These are phyloP conservation scores for Fusarium papillatum DNA, from an alignment of 2,329 filamentous ascomycete species.

Conservation along the genomic window DNA sequence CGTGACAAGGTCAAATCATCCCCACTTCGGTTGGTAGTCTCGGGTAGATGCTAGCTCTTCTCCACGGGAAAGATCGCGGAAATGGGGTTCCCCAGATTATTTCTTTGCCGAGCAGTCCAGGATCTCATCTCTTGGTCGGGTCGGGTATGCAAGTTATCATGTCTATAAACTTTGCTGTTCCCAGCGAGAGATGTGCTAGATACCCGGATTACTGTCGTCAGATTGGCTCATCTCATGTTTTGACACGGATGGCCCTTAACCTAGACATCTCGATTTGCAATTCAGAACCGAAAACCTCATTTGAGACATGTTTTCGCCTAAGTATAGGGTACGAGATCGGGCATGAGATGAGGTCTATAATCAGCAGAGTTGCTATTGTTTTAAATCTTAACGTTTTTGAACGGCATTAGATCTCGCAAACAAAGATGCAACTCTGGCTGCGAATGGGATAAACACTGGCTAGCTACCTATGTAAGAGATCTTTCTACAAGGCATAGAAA, in stretches of 20 bases:
- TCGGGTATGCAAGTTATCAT: background rate
- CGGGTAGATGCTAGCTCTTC: background rate
- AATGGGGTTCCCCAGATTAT: background rate
- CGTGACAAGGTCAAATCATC: background rate
- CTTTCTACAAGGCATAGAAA: background rate
- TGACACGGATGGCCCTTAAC: background rate
- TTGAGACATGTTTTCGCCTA: background rate
- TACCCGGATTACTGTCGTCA: background rate
- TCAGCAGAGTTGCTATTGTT: too few relatives aligned
- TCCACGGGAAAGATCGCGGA: conserved; percentile 6
- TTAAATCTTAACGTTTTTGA: background rate
- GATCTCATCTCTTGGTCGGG: background rate
- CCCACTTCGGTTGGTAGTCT: background rate
- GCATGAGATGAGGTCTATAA: background rate
- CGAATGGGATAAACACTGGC: background rate
- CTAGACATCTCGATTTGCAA: background rate
- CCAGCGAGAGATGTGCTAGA: background rate
- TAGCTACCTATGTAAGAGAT: background rate
- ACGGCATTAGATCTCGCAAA: background rate
- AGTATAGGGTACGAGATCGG: background rate
- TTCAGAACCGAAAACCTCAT: background rate
- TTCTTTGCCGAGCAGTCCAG: background rate
- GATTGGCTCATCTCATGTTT: background rate
- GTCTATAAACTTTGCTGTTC: background rate
- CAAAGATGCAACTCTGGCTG: background rate